Evolutionary conservation across 208 protist species (phyloP).

Genomic region (Leishmania turanica): DNA sequence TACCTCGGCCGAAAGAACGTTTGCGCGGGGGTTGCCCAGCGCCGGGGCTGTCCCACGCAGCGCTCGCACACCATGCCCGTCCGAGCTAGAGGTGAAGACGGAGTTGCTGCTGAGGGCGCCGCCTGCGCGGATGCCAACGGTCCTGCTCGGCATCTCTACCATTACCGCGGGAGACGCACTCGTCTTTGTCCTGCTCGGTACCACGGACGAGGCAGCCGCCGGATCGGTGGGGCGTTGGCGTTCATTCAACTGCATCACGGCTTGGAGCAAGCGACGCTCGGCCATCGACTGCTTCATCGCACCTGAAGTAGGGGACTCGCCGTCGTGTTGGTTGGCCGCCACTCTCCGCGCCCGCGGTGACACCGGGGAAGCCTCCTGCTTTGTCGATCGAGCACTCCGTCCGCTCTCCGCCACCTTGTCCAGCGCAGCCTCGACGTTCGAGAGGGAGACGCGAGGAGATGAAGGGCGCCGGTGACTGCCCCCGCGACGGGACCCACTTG

Average conservation of each 20-base stretch:
- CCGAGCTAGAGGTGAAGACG: neutral
- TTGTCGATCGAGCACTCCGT: neutral
- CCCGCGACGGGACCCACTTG: too few relatives aligned
- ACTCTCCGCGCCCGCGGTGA: neutral
- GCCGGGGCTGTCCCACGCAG: neutral
- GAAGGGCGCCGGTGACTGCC: constrained; percentile 2
- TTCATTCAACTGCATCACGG: constrained; percentile 21
- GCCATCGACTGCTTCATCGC: constrained; percentile 13
- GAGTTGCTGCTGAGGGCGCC: neutral
- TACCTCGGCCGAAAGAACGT: constrained; percentile 11
- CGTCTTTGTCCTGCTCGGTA: neutral
- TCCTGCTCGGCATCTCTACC: neutral
- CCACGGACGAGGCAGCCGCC: neutral
- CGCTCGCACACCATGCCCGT: neutral
- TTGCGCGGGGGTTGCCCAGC: neutral
- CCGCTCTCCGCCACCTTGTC: neutral
- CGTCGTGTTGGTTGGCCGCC: neutral
- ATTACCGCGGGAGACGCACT: neutral
- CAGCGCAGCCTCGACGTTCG: neutral
- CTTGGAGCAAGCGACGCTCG: constrained; percentile 36
- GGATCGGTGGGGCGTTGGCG: neutral
- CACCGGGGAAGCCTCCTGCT: neutral
- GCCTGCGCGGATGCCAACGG: neutral
- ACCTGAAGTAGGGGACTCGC: constrained; percentile 9
- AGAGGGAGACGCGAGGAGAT: constrained; percentile 19